These are phyloP conservation scores for Silene latifolia DNA, from an alignment of 148 eudicot genomes.

Conservation along the genomic window DNA sequence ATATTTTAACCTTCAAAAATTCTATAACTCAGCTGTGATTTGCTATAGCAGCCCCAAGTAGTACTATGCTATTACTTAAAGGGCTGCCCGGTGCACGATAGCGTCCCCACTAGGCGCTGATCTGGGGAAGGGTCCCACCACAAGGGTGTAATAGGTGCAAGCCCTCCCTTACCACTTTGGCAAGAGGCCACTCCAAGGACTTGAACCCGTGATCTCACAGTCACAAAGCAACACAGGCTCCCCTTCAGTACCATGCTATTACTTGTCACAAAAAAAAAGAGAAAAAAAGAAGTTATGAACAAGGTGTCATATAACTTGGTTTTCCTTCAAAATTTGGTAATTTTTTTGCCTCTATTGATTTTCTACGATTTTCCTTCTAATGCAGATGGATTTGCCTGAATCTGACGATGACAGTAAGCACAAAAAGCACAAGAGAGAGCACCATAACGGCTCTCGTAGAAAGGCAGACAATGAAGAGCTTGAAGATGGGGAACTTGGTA, in stretches of 20 bases:
- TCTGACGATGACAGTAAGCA: slow-evolving; percentile 57
- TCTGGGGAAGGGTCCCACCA: no score
- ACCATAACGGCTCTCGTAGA: slow-evolving; percentile 48
- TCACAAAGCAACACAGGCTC: no score
- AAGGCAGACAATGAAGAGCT: slow-evolving; percentile 49
- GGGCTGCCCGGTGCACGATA: no score
- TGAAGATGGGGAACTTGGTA: slow-evolving; percentile 59
- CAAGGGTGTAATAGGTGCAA: no score
- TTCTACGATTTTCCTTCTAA: slow-evolving; percentile 15
- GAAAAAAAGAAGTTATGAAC: background rate
- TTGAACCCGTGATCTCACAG: no score
- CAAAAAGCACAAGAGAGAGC: slow-evolving; percentile 67
- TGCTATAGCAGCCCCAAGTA: no score
- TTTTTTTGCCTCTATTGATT: background rate
- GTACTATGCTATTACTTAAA: no score
- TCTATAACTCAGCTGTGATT: no score
- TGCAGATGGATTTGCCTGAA: slow-evolving; percentile 37
- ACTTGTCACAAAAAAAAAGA: background rate
- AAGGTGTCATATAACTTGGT: background rate
- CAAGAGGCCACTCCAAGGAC: no score
- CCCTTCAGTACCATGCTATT: background rate
- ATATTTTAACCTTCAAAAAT: no score
- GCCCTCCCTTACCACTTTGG: no score
- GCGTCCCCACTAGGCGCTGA: no score
- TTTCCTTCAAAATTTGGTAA: slow-evolving; percentile 4